These are phyloP conservation scores for Quercus tomentella DNA, from an alignment of 331 rosid species.

Conservation along the genomic window DNA sequence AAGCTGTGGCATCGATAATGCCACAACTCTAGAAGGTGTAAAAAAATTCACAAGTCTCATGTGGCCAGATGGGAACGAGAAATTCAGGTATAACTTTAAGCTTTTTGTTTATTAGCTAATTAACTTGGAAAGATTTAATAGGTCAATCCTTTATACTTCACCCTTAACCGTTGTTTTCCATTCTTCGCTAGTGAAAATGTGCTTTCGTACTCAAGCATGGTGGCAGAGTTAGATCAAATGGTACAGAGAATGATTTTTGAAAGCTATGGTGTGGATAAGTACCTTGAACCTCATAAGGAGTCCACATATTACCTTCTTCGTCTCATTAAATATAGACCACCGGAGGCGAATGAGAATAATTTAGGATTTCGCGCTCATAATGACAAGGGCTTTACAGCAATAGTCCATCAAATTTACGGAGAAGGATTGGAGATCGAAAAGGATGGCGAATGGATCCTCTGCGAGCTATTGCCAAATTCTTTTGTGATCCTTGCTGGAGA, in stretches of 20 bases:
- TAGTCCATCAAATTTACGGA: conserved; percentile 57
- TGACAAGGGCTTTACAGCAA: conserved; percentile 81
- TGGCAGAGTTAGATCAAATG: conserved; percentile 46
- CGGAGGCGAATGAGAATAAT: conserved; percentile 25
- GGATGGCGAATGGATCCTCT: conserved; percentile 56
- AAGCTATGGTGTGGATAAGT: conserved; percentile 48
- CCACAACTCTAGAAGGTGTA: conserved; percentile 37
- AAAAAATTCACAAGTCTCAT: conserved; percentile 34
- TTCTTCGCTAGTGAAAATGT: conserved; percentile 34
- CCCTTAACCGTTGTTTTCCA: neutral
- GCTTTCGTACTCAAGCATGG: conserved; percentile 49
- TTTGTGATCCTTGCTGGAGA: conserved; percentile 70
- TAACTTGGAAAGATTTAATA: neutral
- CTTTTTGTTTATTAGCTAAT: neutral
- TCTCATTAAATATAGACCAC: conserved; percentile 40
- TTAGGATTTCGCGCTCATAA: conserved; percentile 59
- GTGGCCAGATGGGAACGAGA: conserved; percentile 64
- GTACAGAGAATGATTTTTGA: conserved; percentile 73
- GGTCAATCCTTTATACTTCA: neutral
- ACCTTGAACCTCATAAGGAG: conserved; percentile 25
- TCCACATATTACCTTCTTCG: conserved; percentile 59
- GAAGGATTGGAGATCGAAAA: conserved; percentile 58
- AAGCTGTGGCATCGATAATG: conserved; percentile 69
- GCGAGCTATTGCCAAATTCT: conserved; percentile 54
- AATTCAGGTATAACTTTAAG: conserved; percentile 41